These are phyloP conservation scores for Pseudogymnoascus sp. DNA, from an alignment of 2,329 filamentous ascomycete genomes.

Conservation along the genomic window DNA sequence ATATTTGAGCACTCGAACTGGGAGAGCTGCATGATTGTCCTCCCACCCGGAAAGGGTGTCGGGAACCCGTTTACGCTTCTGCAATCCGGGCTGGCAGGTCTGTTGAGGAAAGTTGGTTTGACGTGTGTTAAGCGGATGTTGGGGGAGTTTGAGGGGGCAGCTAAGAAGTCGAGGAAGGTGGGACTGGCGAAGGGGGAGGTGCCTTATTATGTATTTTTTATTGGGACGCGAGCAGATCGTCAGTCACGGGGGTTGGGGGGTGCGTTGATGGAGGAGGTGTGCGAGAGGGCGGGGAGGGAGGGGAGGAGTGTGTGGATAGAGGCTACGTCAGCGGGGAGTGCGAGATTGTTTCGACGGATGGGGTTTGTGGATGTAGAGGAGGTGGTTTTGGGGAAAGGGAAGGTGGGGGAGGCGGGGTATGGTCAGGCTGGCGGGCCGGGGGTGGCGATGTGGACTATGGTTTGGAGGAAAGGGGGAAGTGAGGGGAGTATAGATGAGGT, in stretches of 20 bases:
- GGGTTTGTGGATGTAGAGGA: slow-evolving; percentile 17
- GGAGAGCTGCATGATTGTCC: slow-evolving; percentile 12
- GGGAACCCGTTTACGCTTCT: slow-evolving; percentile 17
- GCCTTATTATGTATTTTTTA: slow-evolving; percentile 20
- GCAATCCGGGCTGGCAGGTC: slow-evolving; percentile 14
- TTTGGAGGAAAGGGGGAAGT: slow-evolving; percentile 13
- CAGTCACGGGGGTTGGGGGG: slow-evolving; percentile 13
- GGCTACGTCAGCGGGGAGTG: slow-evolving; percentile 13
- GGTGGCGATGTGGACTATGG: slow-evolving; percentile 17
- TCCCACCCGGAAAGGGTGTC: slow-evolving; percentile 14
- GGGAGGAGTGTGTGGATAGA: slow-evolving; percentile 18
- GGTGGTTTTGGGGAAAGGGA: slow-evolving; percentile 16
- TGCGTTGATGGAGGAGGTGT: slow-evolving; percentile 13
- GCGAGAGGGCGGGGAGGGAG: slow-evolving; percentile 12
- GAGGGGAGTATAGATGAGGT: not conserved
- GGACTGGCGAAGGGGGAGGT: slow-evolving; percentile 1
- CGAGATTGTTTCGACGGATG: slow-evolving; percentile 13
- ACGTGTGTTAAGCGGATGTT: slow-evolving; percentile 15
- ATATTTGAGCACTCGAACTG: slow-evolving; percentile 14
- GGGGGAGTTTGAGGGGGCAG: slow-evolving; percentile 11
- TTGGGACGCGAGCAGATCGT: slow-evolving; percentile 11
- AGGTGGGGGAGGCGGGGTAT: slow-evolving; percentile 12
- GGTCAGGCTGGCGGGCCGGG: slow-evolving; percentile 13
- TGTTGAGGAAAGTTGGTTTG: slow-evolving; percentile 18
- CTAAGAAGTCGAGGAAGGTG: not conserved